Conservation (phyloP, 768 basidiomycete genomes). For the Leccinum subtestaceum region DNA sequence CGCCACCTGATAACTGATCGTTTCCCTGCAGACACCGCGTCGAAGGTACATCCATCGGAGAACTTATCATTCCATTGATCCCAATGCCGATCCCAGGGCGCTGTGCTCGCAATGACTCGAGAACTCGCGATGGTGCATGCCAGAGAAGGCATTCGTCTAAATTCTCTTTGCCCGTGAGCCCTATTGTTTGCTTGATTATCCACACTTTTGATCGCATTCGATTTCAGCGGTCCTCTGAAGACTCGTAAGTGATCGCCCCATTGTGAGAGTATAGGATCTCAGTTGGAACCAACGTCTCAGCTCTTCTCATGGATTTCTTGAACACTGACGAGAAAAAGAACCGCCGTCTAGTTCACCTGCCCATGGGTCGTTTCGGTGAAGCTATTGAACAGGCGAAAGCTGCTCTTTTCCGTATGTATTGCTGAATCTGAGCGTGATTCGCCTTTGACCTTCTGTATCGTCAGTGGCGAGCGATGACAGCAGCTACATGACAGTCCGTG, state of each 20-base stretch:
- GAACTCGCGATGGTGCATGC: conserved; percentile 99
- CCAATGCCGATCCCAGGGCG: conserved; percentile 54
- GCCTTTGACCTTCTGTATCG: conserved; percentile 5
- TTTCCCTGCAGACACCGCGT: conserved; percentile 74
- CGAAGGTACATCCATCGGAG: conserved; percentile 58
- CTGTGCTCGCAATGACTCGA: conserved; percentile 97
- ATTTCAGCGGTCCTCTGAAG: conserved; percentile 81
- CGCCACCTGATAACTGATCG: conserved; percentile 2
- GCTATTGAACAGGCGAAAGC: conserved; percentile 93
- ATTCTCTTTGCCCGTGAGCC: conserved; percentile 92
- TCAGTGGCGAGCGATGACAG: conserved; percentile 91
- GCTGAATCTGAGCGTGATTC: conserved; percentile 1
- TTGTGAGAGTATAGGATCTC: background rate
- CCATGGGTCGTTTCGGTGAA: conserved; percentile 97
- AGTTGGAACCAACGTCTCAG: conserved; percentile 37
- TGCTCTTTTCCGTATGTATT: conserved; percentile 87
- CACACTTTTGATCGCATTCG: conserved; percentile 5
- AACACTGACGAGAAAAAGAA: conserved; percentile 94
- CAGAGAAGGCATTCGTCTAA: conserved; percentile 92
- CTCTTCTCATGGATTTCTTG: conserved; percentile 97
- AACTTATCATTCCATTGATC: conserved; percentile 4
- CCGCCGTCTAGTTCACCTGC: conserved; percentile 84
- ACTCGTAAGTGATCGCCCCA: conserved; percentile 65
- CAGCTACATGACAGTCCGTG: conserved; percentile 87
- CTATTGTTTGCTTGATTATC: background rate